Evolutionary conservation across 352 stramenopile genomes (phyloP), one percentile per base, ranked within the genome.

Genomic region (Phytopythium kandeliae): DNA sequence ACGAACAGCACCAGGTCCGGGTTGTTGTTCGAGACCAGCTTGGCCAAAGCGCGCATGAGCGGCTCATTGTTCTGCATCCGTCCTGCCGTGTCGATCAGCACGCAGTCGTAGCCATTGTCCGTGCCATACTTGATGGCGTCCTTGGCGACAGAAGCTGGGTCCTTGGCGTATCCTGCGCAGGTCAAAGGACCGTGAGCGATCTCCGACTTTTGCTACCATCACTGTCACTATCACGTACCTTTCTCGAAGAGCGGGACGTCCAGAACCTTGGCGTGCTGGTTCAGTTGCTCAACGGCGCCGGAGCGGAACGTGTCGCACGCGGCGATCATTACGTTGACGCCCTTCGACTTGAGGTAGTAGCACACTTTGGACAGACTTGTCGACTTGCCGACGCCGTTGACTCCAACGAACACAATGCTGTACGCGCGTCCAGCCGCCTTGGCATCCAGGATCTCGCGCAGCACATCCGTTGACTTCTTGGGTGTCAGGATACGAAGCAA

Each of bases 21-120:
- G 51, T 97, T 76, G 62, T 98, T 99, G 57, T 97, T 95, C 9
- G 81, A 93, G 26, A 99, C 91, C 13, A 99, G 77, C 67, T 98
- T 98, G 33, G 95, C 92, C 17, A 99, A 72, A 12, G 95, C 96
- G 48, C 96, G 94, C 97, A 99, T 99, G 31, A 99, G 77, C 40
- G 95, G 95, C 55, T 98, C 90, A 69, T 99, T 99, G 74, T 99
- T 99, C 76, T 99, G 97, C 96, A 98, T 98, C 16, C 97, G 81
- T 25, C 97, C 97, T 21, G 97, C 96, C 17, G 97, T 99, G 74
- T 99, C 97, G 25, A 99, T 97, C 21, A 99, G 76, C 37, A 99
- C 96, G 28, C 97, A 98, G 71, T 99, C 97, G 67, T 95, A 97
- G 16, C 82, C 85, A 42, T 98, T 90, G 33, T 98, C 74, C 16